Evolutionary conservation across 257 asterid genomes (phyloP), one percentile per base, ranked within the genome.

Genomic region (Ajuga chamaepitys): DNA sequence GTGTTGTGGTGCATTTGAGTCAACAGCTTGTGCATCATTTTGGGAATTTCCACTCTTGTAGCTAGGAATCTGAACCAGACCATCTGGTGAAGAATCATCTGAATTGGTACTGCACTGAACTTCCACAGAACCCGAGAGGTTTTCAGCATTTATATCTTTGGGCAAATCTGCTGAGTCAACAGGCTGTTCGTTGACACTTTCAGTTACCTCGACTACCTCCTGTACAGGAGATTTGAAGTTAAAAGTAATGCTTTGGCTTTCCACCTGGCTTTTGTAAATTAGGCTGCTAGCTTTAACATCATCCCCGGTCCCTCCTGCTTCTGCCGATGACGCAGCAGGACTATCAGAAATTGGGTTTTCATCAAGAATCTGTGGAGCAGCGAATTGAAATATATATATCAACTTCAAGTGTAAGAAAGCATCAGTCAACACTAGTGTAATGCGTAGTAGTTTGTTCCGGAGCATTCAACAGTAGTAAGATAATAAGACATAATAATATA

Each of bases 191-290:
- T 54, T 37, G 16, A 46, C 17, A 38, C 25, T 58, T 63, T 74
- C 82, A 13, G 70, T 58, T n/a, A 40, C 21, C 72, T 46, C 70
- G 9, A 24, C 66, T 54, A 62, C 70, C 20, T 21, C 69, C 14
- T 75, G 69, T 26, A 54, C 70, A 32, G 78, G 45, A 16, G 80
- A 44, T 51, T 64, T 35, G 67, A 70, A 64, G 45, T 70, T 82
- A 34, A 77, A 90, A 46, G 84, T 84, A 56, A 80, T 85, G 76
- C 74, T 74, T 66, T 77, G 80, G 0, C 48, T 61, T 70, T 75
- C 92, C 66, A 80, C 84, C 13, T 78, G 71, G 64, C 86, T 78
- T 20, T 83, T 67, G 73, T 80, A 74, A n/a, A 21, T 9, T 59
- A 75, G 50, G 32, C 70, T 74, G 65, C 59, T 66, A 25, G 66